phyloP scores from a whole-genome alignment of 2,329 filamentous ascomycete species.

The Podosphaera xanthii region DNA sequence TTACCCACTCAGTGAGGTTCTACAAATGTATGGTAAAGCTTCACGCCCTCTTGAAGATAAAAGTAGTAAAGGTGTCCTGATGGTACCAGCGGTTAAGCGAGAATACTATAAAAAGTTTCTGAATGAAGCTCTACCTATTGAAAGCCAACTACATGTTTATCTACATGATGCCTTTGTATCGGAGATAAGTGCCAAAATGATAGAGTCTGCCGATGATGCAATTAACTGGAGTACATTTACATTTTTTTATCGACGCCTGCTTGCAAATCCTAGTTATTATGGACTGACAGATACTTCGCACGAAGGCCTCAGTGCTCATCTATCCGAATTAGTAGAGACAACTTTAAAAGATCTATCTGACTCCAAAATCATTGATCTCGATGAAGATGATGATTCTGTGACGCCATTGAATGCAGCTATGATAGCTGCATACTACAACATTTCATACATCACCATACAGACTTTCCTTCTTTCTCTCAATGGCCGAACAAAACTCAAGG shows the following conservation, averaged over 20 bases:
- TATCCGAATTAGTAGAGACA: conserved; percentile 84
- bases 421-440: conserved; percentile 98
- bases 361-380: conserved; percentile 85
- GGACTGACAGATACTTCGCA: conserved; percentile 71
- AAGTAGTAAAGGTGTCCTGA: conserved; percentile 72
- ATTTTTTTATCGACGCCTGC: conserved; percentile 85
- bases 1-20: conserved; percentile 76
- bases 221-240: conserved; percentile 98
- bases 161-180: conserved; percentile 92
- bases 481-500: conserved; percentile 81
- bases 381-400: conserved; percentile 80
- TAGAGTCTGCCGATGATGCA: conserved; percentile 84
- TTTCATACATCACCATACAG: conserved; percentile 98
- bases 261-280: conserved; percentile 95
- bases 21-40: conserved; percentile 96
- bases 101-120: conserved; percentile 99
- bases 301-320: conserved; percentile 77
- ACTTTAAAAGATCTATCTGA: conserved; percentile 78
- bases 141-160: conserved; percentile 79
- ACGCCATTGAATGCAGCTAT: conserved; percentile 85
- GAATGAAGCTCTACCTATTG: conserved; percentile 83
- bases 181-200: conserved; percentile 89
- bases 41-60: conserved; percentile 59
- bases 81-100: conserved; percentile 83
- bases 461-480: conserved; percentile 85